Evolutionary conservation across 106 monocot genomes (phyloP), one percentile per base, ranked within the genome.

Genomic region (Dendrobium chrysotoxum): DNA sequence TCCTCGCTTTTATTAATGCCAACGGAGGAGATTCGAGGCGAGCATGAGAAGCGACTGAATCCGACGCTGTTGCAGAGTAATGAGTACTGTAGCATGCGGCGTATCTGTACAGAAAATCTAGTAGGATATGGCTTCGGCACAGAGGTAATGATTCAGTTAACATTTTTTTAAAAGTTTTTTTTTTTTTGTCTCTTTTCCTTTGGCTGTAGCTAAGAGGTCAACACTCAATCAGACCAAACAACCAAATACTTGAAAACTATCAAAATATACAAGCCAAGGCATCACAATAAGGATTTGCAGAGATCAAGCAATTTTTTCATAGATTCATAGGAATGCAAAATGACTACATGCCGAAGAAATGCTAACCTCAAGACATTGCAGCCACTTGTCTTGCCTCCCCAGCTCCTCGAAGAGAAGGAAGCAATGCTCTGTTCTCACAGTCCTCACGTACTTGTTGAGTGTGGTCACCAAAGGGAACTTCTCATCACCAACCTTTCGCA

Each of bases 401-500:
- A 95, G 89, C 78, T 99, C 92, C 81, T 99, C 95, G 75, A 99
- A 99, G 4, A 95, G 84, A 53, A 92, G 83, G 81, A 99, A 99
- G 83, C 98, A 99, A 72, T 99, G 95, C 77, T 95, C 95, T 38
- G 90, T 91, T 47, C 95, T 55, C 67, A 99, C 47, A 2, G 83
- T 77, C 80, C 71, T 82, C 75, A 91, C 98, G 45, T 84, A 87
- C 89, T 91, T 95, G 76, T 90, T 83, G 17, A 99, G 90, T 41
- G 89, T 87, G 64, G 88, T 9, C 17, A 88, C 86, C 45, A 95
- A 72, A 45, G 91, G 89, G 87, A 87, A 82, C 73, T 91, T 89
- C 53, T 87, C 88, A 3, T 85, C 96, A 1, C 73, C 77, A 10
- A 91, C 73, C 85, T 83, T 93, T 47, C 75, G 80, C 21, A 99